Conservation (phyloP, 306 rosid species). For the Mimosa pudica region DNA sequence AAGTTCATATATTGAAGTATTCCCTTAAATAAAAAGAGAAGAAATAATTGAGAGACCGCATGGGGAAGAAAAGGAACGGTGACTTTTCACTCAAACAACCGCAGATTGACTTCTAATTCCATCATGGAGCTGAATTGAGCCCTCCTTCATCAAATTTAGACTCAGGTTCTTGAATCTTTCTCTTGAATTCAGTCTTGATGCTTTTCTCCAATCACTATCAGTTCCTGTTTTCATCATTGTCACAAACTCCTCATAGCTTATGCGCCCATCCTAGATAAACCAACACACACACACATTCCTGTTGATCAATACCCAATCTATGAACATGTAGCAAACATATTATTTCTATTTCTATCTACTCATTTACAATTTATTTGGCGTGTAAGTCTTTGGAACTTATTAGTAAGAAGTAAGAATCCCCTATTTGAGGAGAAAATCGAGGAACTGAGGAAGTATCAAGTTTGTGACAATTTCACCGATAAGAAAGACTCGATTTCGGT, state of each 20-base stretch:
- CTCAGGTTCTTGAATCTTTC: conserved; percentile 95
- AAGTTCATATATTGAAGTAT: too few relatives aligned
- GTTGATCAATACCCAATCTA: too few relatives aligned
- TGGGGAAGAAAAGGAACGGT: conserved; percentile 20
- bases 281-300: too few relatives aligned
- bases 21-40: background rate
- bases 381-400: too few relatives aligned
- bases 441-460: too few relatives aligned
- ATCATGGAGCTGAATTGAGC: conserved; percentile 89
- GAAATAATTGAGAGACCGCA: conserved; percentile 30
- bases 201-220: conserved; percentile 97
- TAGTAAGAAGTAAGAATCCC: too few relatives aligned
- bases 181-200: conserved; percentile 92
- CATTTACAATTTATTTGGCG: too few relatives aligned
- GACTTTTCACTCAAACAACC: conserved; percentile 58
- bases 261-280: conserved; percentile 67
- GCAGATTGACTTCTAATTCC: conserved; percentile 71
- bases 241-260: conserved; percentile 85
- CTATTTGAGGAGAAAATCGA: too few relatives aligned
- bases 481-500: too few relatives aligned
- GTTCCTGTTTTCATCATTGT: conserved; percentile 99
- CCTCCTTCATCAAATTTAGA: conserved; percentile 87
- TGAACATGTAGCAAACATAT: background rate
- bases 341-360: too few relatives aligned
- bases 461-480: too few relatives aligned